A percentile compares a stretch with the other conserved stretches of the same genome.
phyloP scores from a whole-genome alignment of 148 eudicot genomes.

The Agrostemma githago region DNA sequence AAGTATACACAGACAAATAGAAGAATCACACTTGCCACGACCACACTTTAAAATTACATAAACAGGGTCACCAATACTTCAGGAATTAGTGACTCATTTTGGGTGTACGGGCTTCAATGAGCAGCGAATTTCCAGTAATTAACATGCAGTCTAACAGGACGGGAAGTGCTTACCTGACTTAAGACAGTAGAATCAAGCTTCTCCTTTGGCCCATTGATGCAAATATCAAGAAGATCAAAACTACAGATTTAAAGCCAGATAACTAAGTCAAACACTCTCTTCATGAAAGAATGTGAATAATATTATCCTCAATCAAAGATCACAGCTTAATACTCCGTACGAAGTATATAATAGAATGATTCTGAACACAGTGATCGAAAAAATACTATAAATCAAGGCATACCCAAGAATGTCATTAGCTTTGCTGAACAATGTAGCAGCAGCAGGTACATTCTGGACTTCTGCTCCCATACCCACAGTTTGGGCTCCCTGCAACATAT shows the following conservation, averaged over 20 bases:
- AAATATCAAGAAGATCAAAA: slow-evolving; percentile 82
- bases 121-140: background rate
- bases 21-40: background rate
- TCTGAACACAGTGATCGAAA: background rate
- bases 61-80: background rate
- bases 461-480: slow-evolving; percentile 42
- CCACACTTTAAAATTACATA: background rate
- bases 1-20: background rate
- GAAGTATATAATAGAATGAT: background rate
- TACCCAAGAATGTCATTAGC: slow-evolving; percentile 93
- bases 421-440: slow-evolving; percentile 69
- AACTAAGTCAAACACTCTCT: background rate
- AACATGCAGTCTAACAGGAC: background rate
- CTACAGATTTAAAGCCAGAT: slow-evolving; percentile 30
- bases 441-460: slow-evolving; percentile 72
- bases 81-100: background rate
- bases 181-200: slow-evolving; percentile 88
- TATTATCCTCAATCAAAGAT: background rate
- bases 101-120: background rate
- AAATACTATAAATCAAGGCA: background rate
- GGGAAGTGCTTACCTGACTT: slow-evolving; percentile 62
- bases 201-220: slow-evolving; percentile 86
- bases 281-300: background rate
- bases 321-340: background rate
- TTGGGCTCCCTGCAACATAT: slow-evolving; percentile 80